These are phyloP conservation scores for Basipetospora chlamydospora DNA, from an alignment of 2,329 filamentous ascomycete genomes.

Conservation along the genomic window DNA sequence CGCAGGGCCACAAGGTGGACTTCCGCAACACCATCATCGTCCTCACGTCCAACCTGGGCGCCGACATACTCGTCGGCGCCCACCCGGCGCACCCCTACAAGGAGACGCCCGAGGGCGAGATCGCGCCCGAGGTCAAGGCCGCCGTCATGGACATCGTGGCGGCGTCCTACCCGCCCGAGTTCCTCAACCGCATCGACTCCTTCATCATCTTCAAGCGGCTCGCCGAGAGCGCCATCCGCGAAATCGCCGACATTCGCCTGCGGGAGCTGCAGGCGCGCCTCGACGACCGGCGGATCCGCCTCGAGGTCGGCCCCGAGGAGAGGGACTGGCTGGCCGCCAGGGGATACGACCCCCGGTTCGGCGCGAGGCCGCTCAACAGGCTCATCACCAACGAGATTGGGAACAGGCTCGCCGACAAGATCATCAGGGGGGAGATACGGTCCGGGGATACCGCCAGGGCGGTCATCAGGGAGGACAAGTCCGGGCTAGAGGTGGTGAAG, in stretches of 20 bases:
- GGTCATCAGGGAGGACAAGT: constrained; percentile 46
- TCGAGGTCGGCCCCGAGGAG: constrained; percentile 57
- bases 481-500: constrained; percentile 36
- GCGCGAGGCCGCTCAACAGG: constrained; percentile 79
- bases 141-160: constrained; percentile 83
- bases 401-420: constrained; percentile 77
- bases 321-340: constrained; percentile 77
- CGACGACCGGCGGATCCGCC: constrained; percentile 68
- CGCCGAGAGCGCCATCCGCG: constrained; percentile 60
- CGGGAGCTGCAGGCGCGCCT: constrained; percentile 70
- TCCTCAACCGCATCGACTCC: constrained; percentile 90
- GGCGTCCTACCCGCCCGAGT: constrained; percentile 68
- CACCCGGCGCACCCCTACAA: constrained; percentile 50
- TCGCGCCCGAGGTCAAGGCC: constrained; percentile 57
- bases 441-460: constrained; percentile 62
- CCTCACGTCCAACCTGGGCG: constrained; percentile 86
- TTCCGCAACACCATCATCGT: constrained; percentile 96
- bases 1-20: constrained; percentile 91
- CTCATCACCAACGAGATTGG: constrained; percentile 83
- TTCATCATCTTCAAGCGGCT: constrained; percentile 94
- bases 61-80: constrained; percentile 73
- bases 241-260: constrained; percentile 88
- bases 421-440: constrained; percentile 73
- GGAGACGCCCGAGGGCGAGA: constrained; percentile 48
- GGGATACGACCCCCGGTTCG: constrained; percentile 84